Evolutionary conservation across 2,329 filamentous ascomycete species (phyloP), one percentile per base, ranked within the genome.

Genomic region (Colletotrichum cereale): DNA sequence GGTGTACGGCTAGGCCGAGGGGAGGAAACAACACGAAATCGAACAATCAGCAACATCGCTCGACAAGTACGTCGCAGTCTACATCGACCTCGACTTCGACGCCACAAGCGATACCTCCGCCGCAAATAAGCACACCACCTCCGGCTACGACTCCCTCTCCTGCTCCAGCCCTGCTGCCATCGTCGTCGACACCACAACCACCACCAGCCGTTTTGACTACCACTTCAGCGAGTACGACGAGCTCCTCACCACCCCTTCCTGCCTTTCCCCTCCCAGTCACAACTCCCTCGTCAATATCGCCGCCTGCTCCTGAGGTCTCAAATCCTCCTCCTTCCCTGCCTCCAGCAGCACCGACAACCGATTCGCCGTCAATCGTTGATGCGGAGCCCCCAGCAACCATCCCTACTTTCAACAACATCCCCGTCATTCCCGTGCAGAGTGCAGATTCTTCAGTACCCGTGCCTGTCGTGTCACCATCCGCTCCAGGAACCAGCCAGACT

Each of bases 1-100:
- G 83, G 78, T 89, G 88, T 81, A 89, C 87, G 75, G 86, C 85
- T 72, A 81, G 88, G 74, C 86, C 86, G 58, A 85, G 78, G 75
- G 52, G 55, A 21, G 69, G 66, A 36, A 57, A 66, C 42, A 66
- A 60, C 42, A 70, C 66, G 31, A 74, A 56, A 40, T 52, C 68
- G 36, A 62, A 47, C n/a, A 66, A 58, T 21, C 71, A 66, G 29
- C 61, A 62, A 21, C 71, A 61, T 24, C 66, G 31, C 16, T 64
- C 66, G 61, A 62, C 67, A 36, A 68, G 52, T 26, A 71, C 58
- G n/a, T 71, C 68, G 21, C 64, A 50, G 42, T 71, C 67, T 29
- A 66, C 67, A 18, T 66, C 66, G 38, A 64, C 61, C 36, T 58
- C 66, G 34, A 48, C n/a, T 14, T 70, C 66, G 60, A 65, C 70